A percentile compares a stretch with the other conserved stretches of the same genome.
Evolutionary conservation across 2,329 filamentous ascomycete genomes (phyloP).

Genomic region (Diaporthe ampelina): DNA sequence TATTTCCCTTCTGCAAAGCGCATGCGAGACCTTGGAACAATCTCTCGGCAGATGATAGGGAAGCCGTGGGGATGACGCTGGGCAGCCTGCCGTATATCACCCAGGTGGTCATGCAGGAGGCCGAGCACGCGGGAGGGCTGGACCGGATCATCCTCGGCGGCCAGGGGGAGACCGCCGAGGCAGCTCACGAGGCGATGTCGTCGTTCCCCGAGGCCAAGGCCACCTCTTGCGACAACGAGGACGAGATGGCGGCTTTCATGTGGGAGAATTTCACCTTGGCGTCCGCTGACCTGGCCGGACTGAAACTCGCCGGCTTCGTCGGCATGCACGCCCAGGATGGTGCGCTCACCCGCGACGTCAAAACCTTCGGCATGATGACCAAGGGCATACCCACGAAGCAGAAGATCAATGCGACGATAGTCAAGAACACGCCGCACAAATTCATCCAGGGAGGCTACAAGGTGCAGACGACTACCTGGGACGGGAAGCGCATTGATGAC

Average conservation of each 20-base stretch:
- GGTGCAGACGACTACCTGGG: slow-evolving; percentile 38
- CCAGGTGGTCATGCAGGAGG: slow-evolving; percentile 43
- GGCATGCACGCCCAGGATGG: slow-evolving; percentile 43
- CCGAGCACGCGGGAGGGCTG: slow-evolving; percentile 38
- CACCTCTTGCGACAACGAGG: neutral
- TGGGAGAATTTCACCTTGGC: neutral
- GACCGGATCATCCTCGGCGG: slow-evolving; percentile 43
- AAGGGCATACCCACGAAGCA: slow-evolving; percentile 5
- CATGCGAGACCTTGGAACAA: slow-evolving; percentile 38
- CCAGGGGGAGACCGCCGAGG: slow-evolving; percentile 44
- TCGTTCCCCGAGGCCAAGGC: slow-evolving; percentile 38
- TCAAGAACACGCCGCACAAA: slow-evolving; percentile 43
- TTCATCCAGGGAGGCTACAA: slow-evolving; percentile 45
- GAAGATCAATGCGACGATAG: slow-evolving; percentile 38
- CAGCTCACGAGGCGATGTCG: slow-evolving; percentile 43
- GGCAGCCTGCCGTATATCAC: slow-evolving; percentile 42
- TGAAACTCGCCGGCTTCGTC: slow-evolving; percentile 42
- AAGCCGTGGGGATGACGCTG: slow-evolving; percentile 25
- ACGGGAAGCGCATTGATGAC: slow-evolving; percentile 43
- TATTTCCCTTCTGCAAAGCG: slow-evolving; percentile 42
- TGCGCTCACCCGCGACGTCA: slow-evolving; percentile 40
- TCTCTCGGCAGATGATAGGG: slow-evolving; percentile 37
- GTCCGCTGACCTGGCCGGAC: neutral
- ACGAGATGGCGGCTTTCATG: slow-evolving; percentile 17
- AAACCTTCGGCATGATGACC: slow-evolving; percentile 38